Evolutionary conservation across 306 rosid genomes (phyloP).

Genomic region (Sphenostylis stenocarpa): DNA sequence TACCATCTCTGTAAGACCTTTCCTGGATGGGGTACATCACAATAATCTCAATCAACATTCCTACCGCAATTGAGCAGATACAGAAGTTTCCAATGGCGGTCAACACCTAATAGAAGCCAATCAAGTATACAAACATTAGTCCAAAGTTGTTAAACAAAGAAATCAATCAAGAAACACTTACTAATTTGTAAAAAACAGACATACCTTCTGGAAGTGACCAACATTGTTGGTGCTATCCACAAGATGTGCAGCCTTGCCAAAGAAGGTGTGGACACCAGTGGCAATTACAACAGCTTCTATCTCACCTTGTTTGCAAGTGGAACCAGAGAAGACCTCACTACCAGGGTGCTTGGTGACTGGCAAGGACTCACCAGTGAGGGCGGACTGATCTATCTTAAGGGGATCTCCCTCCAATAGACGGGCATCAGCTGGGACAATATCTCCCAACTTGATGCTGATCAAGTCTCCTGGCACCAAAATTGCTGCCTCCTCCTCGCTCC

Average conservation of each 20-base stretch:
- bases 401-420: slow-evolving; percentile 94
- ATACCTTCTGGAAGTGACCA: slow-evolving; percentile 96
- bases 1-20: slow-evolving; percentile 82
- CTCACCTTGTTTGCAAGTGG: slow-evolving; percentile 96
- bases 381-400: slow-evolving; percentile 84
- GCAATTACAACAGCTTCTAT: slow-evolving; percentile 91
- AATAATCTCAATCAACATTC: slow-evolving; percentile 81
- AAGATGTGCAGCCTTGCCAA: slow-evolving; percentile 96
- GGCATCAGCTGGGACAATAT: slow-evolving; percentile 86
- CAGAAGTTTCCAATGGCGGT: slow-evolving; percentile 92
- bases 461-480: slow-evolving; percentile 91
- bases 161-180: neutral
- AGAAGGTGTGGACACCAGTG: slow-evolving; percentile 92
- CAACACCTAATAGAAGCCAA: slow-evolving; percentile 65
- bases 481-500: slow-evolving; percentile 79
- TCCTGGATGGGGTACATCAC: slow-evolving; percentile 79
- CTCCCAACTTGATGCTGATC: slow-evolving; percentile 91
- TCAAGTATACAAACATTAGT: slow-evolving; percentile 6
- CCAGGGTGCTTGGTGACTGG: slow-evolving; percentile 83
- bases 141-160: neutral
- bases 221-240: slow-evolving; percentile 94
- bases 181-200: neutral
- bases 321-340: slow-evolving; percentile 80
- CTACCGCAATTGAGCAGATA: slow-evolving; percentile 79
- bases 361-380: slow-evolving; percentile 90